A percentile compares a stretch with the other conserved stretches of the same genome.
phyloP scores from a whole-genome alignment of 495 filamentous ascomycete species.

The Neurospora hispaniola region DNA sequence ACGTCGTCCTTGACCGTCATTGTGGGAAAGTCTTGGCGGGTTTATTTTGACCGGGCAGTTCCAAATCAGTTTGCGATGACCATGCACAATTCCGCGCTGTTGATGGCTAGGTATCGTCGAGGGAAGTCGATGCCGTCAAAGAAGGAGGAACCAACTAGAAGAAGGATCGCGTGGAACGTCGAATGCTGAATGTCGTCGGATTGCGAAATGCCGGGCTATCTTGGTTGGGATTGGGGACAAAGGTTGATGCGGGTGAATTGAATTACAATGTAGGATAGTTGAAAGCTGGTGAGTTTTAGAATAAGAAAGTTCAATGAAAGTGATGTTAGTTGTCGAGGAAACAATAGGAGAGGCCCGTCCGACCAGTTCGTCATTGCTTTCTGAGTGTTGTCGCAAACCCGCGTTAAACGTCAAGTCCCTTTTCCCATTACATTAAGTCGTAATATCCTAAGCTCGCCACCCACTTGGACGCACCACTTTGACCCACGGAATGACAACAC shows the following conservation, averaged over 20 bases:
- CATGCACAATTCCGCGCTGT: neutral
- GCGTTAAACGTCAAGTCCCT: neutral
- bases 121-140: neutral
- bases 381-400: neutral
- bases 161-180: neutral
- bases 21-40: constrained; percentile 18
- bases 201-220: neutral
- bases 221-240: neutral
- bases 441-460: neutral
- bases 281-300: neutral
- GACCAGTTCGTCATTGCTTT: neutral
- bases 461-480: neutral
- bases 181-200: neutral
- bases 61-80: neutral
- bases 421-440: neutral
- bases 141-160: neutral
- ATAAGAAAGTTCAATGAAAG: neutral
- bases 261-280: neutral
- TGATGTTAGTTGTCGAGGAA: neutral
- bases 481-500: neutral
- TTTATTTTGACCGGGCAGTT: neutral
- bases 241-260: neutral
- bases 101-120: neutral
- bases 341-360: neutral
- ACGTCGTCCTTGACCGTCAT: constrained; percentile 44